Base-by-base conservation (phyloP, 768 basidiomycete genomes). In the Trametes meyenii region DNA sequence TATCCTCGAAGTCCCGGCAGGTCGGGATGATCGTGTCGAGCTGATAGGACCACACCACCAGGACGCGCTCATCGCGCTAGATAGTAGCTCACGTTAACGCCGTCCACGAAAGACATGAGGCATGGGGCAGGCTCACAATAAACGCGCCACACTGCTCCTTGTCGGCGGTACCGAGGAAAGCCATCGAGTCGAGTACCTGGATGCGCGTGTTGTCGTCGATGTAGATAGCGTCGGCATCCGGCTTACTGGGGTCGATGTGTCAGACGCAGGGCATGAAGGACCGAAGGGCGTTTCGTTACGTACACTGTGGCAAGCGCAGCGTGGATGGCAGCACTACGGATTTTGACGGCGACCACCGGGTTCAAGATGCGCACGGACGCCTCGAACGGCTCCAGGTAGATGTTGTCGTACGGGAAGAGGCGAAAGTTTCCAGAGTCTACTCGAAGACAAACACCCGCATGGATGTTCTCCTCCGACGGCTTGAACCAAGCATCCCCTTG, bases 71-170 rank as follows among this genome's bases (percentile, higher is more conserved):
- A 71, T 93, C 88, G 26, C 93, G 86, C 91, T 92, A 67, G 14
- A 26, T 60, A n/a, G 57, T 44, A 21, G 35, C 16, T 13, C 1
- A 38, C 16, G 10, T 59, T 1, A 45, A 24, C 16, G 42, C 17
- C 33, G 16, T 2, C 4, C 21, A 36, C 14, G 29, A 5, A 14
- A 29, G 29, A 33, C 29, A 33, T 33, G 3, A 5, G 21, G 4
- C 4, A 24, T 23, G 39, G 2, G 42, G 26, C 33, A 19, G 39
- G 79, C 83, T 69, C 72, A 89, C 90, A 55, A 94, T 81, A 71
- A 96, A 96, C 13, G 94, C 94, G 19, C 87, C 94, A 51, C 89
- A 93, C 68, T 95, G 93, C 70, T 95, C 93, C 77, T 94, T 95
- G 71, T 95, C 90, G 7, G 92, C 92, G 42, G 83, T 81, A 6